Conservation (phyloP, 345 rosid species). For the Rhodamnia rubescens region DNA sequence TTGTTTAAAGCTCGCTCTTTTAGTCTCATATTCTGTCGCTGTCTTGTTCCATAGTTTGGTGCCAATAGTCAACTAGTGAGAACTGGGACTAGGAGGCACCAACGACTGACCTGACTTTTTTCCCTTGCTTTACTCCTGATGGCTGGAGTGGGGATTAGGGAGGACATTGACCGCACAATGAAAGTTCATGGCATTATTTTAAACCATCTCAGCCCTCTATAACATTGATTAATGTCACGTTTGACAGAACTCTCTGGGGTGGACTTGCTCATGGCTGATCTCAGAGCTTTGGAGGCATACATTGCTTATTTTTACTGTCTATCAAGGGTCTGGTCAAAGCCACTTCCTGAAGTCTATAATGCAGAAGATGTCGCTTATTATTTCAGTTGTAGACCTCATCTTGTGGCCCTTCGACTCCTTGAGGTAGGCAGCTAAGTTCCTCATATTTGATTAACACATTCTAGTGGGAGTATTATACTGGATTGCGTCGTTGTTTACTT, state of each 20-base stretch:
- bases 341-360: constrained; percentile 81
- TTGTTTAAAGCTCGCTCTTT: neutral
- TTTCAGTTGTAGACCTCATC: constrained; percentile 84
- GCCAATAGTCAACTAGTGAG: neutral
- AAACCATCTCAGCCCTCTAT: neutral
- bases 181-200: neutral
- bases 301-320: constrained; percentile 44
- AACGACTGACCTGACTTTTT: neutral
- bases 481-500: neutral
- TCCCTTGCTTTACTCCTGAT: neutral
- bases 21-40: neutral
- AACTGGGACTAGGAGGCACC: neutral
- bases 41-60: neutral
- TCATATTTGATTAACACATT: neutral
- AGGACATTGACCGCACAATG: neutral
- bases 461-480: neutral
- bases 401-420: constrained; percentile 69
- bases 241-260: constrained; percentile 62
- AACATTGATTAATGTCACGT: neutral
- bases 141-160: neutral
- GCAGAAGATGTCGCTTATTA: constrained; percentile 64
- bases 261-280: constrained; percentile 89
- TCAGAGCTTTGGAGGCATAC: constrained; percentile 82
- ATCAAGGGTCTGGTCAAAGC: constrained; percentile 75
- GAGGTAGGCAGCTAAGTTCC: constrained; percentile 40